These are phyloP conservation scores for Xenoacremonium recifei DNA, from an alignment of 2,329 filamentous ascomycete genomes.

Conservation along the genomic window DNA sequence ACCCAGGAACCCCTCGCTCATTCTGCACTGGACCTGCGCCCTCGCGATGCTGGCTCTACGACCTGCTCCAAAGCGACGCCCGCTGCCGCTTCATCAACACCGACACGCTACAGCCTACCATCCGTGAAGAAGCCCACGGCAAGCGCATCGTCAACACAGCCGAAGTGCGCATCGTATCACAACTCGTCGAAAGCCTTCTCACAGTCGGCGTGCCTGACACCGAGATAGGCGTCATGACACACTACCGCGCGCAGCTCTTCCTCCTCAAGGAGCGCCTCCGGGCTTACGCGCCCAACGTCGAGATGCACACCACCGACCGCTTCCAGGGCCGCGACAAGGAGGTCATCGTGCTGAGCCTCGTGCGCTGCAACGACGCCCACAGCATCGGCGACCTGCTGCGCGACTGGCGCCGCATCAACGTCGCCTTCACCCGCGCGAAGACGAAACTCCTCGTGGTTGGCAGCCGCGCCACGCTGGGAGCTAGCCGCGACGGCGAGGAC, in stretches of 20 bases:
- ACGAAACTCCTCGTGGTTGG: slow-evolving; percentile 90
- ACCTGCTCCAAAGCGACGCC: slow-evolving; percentile 65
- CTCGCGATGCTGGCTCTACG: slow-evolving; percentile 71
- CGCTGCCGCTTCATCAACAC: slow-evolving; percentile 91
- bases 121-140: slow-evolving; percentile 73
- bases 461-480: slow-evolving; percentile 75
- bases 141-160: slow-evolving; percentile 84
- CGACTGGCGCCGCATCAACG: slow-evolving; percentile 92
- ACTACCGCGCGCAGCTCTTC: slow-evolving; percentile 90
- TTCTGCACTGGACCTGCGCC: slow-evolving; percentile 55
- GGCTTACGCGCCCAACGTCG: slow-evolving; percentile 61
- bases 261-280: slow-evolving; percentile 74
- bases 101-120: slow-evolving; percentile 63
- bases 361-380: slow-evolving; percentile 79
- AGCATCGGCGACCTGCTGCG: slow-evolving; percentile 87
- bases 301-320: slow-evolving; percentile 95
- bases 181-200: slow-evolving; percentile 79
- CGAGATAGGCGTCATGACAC: slow-evolving; percentile 92
- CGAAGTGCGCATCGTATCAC: slow-evolving; percentile 75
- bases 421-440: slow-evolving; percentile 89
- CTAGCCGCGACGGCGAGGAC: slow-evolving; percentile 67
- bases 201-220: slow-evolving; percentile 69
- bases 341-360: slow-evolving; percentile 81
- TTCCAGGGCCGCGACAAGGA: slow-evolving; percentile 98
- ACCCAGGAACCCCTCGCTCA: slow-evolving; percentile 39